Conservation (phyloP, 495 filamentous ascomycete species). For the Polyplosphaeria fusca region DNA sequence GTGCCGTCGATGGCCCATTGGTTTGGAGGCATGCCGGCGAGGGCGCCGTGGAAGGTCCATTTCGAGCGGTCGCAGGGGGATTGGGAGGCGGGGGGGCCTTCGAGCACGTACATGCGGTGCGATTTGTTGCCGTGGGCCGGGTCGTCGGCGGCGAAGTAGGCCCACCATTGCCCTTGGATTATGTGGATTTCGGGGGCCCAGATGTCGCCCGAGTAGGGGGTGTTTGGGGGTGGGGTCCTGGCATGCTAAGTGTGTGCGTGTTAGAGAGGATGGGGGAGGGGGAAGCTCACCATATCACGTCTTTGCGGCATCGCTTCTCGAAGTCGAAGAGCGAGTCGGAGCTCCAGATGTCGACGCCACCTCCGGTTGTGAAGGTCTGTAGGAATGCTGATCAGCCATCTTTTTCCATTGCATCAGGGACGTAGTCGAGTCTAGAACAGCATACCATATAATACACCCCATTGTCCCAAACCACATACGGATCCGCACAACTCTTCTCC, state of each 20-base stretch:
- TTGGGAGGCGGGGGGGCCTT: conserved; percentile 28
- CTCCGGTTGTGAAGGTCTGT: conserved; percentile 38
- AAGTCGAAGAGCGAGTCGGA: conserved; percentile 31
- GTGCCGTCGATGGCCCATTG: conserved; percentile 43
- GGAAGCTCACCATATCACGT: conserved; percentile 30
- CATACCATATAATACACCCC: conserved; percentile 29
- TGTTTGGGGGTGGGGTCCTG: conserved; percentile 32
- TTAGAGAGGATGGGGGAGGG: background rate
- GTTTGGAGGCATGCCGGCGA: conserved; percentile 33
- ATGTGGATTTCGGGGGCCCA: conserved; percentile 42
- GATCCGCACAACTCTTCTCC: conserved; percentile 11
- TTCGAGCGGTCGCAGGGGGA: conserved; percentile 13
- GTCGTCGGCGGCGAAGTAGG: conserved; percentile 39
- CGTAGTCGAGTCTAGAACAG: no score
- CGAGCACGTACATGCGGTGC: conserved; percentile 40
- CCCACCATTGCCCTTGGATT: conserved; percentile 38
- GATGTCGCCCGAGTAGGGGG: conserved; percentile 29
- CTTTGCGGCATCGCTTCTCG: conserved; percentile 23
- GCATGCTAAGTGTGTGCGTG: background rate
- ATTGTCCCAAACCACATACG: conserved; percentile 22
- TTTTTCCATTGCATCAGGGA: no score
- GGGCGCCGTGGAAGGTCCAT: conserved; percentile 35
- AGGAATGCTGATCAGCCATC: no score
- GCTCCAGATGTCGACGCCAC: conserved; percentile 38
- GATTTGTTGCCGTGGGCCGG: conserved; percentile 27